Evolutionary conservation across 1,284 basidiomycete species (phyloP), one percentile per base, ranked within the genome.

Genomic region (Marasmius fiardii): DNA sequence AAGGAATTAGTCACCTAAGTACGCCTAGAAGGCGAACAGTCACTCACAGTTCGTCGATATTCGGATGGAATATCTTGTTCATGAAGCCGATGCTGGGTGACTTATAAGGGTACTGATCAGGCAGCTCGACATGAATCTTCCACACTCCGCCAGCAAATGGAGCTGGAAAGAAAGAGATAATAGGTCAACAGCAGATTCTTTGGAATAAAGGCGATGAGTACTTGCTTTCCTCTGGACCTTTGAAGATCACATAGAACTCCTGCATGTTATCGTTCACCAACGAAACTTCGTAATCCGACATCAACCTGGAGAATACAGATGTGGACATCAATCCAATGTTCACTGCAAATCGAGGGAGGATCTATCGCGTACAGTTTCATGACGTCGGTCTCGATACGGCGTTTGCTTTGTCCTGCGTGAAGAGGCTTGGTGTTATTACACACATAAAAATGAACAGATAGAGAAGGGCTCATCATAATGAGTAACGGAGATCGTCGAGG

Each of bases 11-110:
- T 24, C 39, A 14, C 12, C 20, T 28, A 35, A 2, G 23, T 57
- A 14, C n/a, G 6, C 21, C 28, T 2, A 20, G 26, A 20, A 16
- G 12, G 34, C 7, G 34, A 35, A n/a, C 48, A 54, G 39, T 34
- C 24, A 71, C 89, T 68, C 66, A 94, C 91, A 95, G 74, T 72
- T 98, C 95, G 72, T 98, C 95, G 66, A 98, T 98, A 70, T 98
- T 98, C 10, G 96, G 96, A 68, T 99, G 96, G 71, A 98, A 99
- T 69, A 99, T 98, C 88, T 98, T 98, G 85, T 99, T 99, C 93
- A 98, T 96, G 75, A 99, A 99, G 1, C 96, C 96, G 65, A 99
- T 99, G 67, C 93, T 96, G 2, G 97, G 96, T 33, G 93, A 96
- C 74, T 99, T 99, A 86, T 92, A 99, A 1, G 96, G 97, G 68